Percentiles rank a stretch among this genome's conserved stretches.
These are phyloP conservation scores for Metschnikowia lachancei DNA, from an alignment of 805 yeast genomes.

Conservation along the genomic window DNA sequence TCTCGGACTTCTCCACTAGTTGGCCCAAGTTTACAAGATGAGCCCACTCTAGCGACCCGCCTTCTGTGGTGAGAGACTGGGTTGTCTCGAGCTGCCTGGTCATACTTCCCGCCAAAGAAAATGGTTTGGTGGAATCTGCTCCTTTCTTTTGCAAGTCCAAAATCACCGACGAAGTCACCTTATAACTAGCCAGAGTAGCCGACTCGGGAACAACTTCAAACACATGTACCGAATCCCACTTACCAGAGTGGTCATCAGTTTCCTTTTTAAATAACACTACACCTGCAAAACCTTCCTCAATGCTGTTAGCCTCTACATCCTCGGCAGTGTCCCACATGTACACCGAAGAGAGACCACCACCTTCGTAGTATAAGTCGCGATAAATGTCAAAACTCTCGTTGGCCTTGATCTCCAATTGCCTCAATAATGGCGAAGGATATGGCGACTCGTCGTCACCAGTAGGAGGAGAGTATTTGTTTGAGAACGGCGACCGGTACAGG, in stretches of 20 bases:
- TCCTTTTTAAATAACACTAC: constrained; percentile 81
- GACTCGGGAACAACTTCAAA: constrained; percentile 61
- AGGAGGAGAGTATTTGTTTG: constrained; percentile 64
- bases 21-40: constrained; percentile 86
- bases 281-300: constrained; percentile 75
- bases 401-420: constrained; percentile 75
- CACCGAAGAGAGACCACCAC: constrained; percentile 78
- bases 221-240: constrained; percentile 95
- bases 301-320: constrained; percentile 39
- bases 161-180: constrained; percentile 83
- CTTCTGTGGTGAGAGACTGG: constrained; percentile 37
- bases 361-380: constrained; percentile 91
- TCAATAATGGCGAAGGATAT: constrained; percentile 61
- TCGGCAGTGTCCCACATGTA: constrained; percentile 88
- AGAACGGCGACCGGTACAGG: constrained; percentile 88
- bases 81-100: constrained; percentile 76
- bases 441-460: constrained; percentile 52
- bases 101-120: constrained; percentile 72
- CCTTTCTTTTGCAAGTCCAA: constrained; percentile 51
- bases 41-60: constrained; percentile 47
- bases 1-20: constrained; percentile 83
- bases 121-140: constrained; percentile 13
- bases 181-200: constrained; percentile 48
- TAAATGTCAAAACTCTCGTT: constrained; percentile 91
- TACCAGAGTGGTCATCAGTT: constrained; percentile 48